A percentile compares a stretch with the other conserved stretches of the same genome.
Evolutionary conservation across 2,329 filamentous ascomycete genomes (phyloP).

Genomic region (Fusarium sp.): DNA sequence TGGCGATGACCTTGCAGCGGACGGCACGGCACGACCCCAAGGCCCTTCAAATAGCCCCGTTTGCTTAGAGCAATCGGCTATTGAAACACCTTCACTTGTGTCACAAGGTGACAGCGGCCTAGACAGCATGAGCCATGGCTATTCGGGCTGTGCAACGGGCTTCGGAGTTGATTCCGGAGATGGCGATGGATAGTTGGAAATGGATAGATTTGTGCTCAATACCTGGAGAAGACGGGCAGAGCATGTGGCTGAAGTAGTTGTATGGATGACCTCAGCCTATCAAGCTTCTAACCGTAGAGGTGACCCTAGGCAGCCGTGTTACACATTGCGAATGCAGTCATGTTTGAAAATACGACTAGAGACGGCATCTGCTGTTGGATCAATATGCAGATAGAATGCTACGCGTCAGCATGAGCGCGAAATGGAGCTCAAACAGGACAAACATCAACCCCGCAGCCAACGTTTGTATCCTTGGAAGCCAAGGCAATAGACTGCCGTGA

Average conservation of each 20-base stretch:
- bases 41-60: neutral
- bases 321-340: neutral
- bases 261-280: neutral
- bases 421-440: neutral
- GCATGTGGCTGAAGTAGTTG: neutral
- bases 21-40: neutral
- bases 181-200: neutral
- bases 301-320: neutral
- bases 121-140: neutral
- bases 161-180: neutral
- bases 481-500: conserved; percentile 8
- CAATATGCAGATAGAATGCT: neutral
- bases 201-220: neutral
- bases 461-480: neutral
- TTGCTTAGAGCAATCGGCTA: neutral
- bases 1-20: neutral
- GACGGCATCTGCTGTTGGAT: neutral
- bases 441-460: neutral
- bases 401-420: neutral
- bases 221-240: neutral
- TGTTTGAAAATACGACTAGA: neutral
- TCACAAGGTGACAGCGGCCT: neutral
- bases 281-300: neutral
- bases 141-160: neutral
- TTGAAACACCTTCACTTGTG: neutral